These are phyloP conservation scores for Eragrostis nindensis DNA, from an alignment of 176 grass and related monocot species.

Conservation along the genomic window DNA sequence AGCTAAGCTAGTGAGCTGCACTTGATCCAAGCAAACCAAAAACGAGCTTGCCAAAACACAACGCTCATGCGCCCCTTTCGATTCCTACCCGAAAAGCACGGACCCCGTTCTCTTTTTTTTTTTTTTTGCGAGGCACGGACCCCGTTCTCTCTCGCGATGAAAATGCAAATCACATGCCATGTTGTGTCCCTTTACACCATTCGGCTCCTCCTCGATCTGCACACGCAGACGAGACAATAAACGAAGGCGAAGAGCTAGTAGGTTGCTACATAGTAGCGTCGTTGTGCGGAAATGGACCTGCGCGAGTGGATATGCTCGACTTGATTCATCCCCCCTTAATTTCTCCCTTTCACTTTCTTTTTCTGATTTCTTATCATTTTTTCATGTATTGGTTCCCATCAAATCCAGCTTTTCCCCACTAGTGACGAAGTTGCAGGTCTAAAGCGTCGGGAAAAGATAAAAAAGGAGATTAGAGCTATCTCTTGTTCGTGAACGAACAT, in stretches of 20 bases:
- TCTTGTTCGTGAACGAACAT: background rate
- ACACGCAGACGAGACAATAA: background rate
- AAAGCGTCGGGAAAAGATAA: background rate
- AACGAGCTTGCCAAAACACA: background rate
- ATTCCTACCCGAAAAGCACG: too few relatives aligned
- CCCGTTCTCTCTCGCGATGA: background rate
- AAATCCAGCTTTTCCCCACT: background rate
- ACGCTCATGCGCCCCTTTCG: background rate
- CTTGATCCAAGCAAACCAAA: too few relatives aligned
- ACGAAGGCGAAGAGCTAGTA: background rate
- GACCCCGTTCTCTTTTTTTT: too few relatives aligned
- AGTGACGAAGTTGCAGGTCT: background rate
- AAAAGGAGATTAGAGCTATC: too few relatives aligned
- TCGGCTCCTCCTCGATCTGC: background rate
- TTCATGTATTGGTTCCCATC: background rate
- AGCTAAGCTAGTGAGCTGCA: too few relatives aligned
- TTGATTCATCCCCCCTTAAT: constrained; percentile 25
- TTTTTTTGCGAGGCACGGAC: too few relatives aligned
- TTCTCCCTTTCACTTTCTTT: too few relatives aligned
- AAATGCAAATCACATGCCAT: background rate
- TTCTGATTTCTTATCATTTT: background rate
- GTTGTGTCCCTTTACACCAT: constrained; percentile 29
- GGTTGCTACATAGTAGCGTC: too few relatives aligned
- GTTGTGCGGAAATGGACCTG: background rate
- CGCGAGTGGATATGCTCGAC: constrained; percentile 32